Evolutionary conservation across 2,329 filamentous ascomycete genomes (phyloP).

Genomic region (Parascedosporium putredinis): DNA sequence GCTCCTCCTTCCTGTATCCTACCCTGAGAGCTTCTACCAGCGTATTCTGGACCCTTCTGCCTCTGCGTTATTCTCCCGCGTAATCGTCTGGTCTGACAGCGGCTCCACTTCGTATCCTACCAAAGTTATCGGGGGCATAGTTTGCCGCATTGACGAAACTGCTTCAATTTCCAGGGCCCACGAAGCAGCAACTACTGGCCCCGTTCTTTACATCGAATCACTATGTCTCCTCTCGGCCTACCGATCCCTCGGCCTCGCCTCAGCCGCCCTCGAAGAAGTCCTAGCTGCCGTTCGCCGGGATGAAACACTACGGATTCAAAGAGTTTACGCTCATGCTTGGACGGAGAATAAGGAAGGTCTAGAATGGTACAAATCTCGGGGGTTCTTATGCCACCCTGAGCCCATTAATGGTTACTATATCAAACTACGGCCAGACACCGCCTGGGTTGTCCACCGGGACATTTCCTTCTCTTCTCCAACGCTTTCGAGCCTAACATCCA

Average conservation of each 20-base stretch:
- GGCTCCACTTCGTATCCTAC: slow-evolving; percentile 16
- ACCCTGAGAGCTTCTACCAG: slow-evolving; percentile 54
- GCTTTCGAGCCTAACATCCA: slow-evolving; percentile 10
- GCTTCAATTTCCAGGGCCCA: slow-evolving; percentile 10
- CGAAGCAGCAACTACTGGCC: slow-evolving; percentile 15
- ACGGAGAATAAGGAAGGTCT: slow-evolving; percentile 54
- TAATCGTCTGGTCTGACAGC: slow-evolving; percentile 45
- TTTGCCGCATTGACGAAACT: slow-evolving; percentile 46
- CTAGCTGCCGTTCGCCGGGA: slow-evolving; percentile 26
- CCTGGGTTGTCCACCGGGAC: slow-evolving; percentile 45
- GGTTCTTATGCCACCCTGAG: slow-evolving; percentile 39
- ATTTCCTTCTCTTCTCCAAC: slow-evolving; percentile 18
- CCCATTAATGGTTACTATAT: slow-evolving; percentile 51
- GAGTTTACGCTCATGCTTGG: slow-evolving; percentile 58
- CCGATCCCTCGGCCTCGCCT: slow-evolving; percentile 46
- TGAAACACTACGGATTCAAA: slow-evolving; percentile 26
- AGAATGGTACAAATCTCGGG: slow-evolving; percentile 49
- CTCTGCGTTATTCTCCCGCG: slow-evolving; percentile 46
- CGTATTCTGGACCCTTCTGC: slow-evolving; percentile 37
- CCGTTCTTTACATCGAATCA: slow-evolving; percentile 54
- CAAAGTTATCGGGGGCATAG: slow-evolving; percentile 50
- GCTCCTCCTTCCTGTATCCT: slow-evolving; percentile 52
- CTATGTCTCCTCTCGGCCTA: slow-evolving; percentile 54
- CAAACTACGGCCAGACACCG: slow-evolving; percentile 49
- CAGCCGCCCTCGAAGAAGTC: slow-evolving; percentile 45